Percentiles rank a stretch among this genome's conserved stretches.
These are phyloP conservation scores for Mortierella claussenii DNA, from an alignment of 192 early-diverging fungal genomes.

Conservation along the genomic window DNA sequence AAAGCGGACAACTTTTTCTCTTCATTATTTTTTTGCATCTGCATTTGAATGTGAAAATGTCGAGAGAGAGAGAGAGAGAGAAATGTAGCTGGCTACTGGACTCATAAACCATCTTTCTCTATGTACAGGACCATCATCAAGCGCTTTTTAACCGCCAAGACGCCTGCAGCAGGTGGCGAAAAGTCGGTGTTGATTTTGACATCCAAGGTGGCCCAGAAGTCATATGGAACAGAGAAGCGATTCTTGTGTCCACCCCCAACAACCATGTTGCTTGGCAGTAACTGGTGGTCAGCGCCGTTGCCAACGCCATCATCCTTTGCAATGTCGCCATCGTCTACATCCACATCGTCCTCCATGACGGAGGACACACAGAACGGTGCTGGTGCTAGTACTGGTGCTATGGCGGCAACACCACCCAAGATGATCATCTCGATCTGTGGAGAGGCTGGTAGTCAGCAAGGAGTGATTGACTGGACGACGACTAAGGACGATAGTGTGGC, in stretches of 20 bases:
- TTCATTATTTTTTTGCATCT: too few relatives aligned
- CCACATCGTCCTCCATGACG: too few relatives aligned
- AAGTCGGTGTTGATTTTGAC: slow-evolving; percentile 82
- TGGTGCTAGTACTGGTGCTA: slow-evolving; percentile 2
- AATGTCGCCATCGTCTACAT: slow-evolving; percentile 28
- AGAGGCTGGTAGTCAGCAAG: slow-evolving; percentile 63
- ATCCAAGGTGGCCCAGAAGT: slow-evolving; percentile 92
- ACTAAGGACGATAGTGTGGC: slow-evolving; percentile 59
- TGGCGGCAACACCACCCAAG: slow-evolving; percentile 55
- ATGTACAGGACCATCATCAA: slow-evolving; percentile 58
- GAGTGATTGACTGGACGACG: slow-evolving; percentile 65
- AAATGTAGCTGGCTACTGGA: too few relatives aligned
- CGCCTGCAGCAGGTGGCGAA: slow-evolving; percentile 60
- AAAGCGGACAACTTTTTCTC: too few relatives aligned
- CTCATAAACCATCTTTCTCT: too few relatives aligned
- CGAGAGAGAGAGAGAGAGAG: too few relatives aligned
- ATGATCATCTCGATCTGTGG: slow-evolving; percentile 71
- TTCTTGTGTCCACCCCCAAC: slow-evolving; percentile 89
- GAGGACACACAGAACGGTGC: background rate
- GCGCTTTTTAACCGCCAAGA: slow-evolving; percentile 54
- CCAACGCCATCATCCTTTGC: slow-evolving; percentile 4
- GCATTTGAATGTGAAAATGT: too few relatives aligned
- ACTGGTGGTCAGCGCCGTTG: slow-evolving; percentile 69
- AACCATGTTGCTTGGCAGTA: slow-evolving; percentile 77
- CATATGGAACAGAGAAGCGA: slow-evolving; percentile 93